Evolutionary conservation across 2,329 filamentous ascomycete genomes (phyloP).

Genomic region (Exophiala bonariae): DNA sequence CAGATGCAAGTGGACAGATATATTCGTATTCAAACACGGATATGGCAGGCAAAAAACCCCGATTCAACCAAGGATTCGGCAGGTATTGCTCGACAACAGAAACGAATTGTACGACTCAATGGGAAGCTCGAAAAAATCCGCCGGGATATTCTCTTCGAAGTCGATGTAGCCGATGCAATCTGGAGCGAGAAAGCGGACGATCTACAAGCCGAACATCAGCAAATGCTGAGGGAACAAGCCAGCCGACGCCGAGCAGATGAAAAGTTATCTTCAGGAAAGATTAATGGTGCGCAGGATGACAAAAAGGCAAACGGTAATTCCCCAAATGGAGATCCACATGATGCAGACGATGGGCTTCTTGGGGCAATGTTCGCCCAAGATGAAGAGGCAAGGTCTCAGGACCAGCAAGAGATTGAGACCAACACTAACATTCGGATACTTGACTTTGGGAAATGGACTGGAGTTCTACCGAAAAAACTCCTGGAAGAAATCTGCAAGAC

Average conservation of each 20-base stretch:
- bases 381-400: slow-evolving; percentile 24
- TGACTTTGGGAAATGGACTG: slow-evolving; percentile 82
- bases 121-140: slow-evolving; percentile 77
- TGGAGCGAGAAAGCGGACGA: slow-evolving; percentile 63
- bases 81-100: background rate
- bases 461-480: slow-evolving; percentile 71
- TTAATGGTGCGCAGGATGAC: background rate
- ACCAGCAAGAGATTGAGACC: slow-evolving; percentile 2
- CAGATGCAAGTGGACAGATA: slow-evolving; percentile 75
- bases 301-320: slow-evolving; percentile 29
- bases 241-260: slow-evolving; percentile 23
- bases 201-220: slow-evolving; percentile 57
- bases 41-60: slow-evolving; percentile 61
- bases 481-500: slow-evolving; percentile 83
- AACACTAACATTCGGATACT: slow-evolving; percentile 64
- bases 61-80: slow-evolving; percentile 36
- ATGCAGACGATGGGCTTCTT: slow-evolving; percentile 46
- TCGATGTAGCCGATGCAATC: slow-evolving; percentile 60
- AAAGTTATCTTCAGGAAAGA: background rate
- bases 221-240: slow-evolving; percentile 34
- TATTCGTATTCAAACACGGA: slow-evolving; percentile 68
- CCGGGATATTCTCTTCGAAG: slow-evolving; percentile 74
- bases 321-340: slow-evolving; percentile 34
- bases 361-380: slow-evolving; percentile 58
- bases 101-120: slow-evolving; percentile 46